A percentile compares a stretch with the other conserved stretches of the same genome.
phyloP scores from a whole-genome alignment of 306 rosid species.

The Vigna hirtella region DNA sequence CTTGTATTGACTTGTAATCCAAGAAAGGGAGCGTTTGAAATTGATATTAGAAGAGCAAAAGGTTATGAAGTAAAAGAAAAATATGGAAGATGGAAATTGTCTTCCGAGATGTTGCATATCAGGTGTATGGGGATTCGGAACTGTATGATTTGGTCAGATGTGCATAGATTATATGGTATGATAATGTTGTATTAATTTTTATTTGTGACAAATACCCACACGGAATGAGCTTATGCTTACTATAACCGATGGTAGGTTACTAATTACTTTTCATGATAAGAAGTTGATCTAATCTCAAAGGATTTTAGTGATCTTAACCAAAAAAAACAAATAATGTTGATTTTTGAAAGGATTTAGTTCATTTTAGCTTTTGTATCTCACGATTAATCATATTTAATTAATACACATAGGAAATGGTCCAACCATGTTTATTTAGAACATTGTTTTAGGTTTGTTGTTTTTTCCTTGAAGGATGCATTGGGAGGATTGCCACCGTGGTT shows the following conservation, averaged over 20 bases:
- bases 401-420: neutral
- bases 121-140: constrained; percentile 95
- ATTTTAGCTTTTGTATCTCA: neutral
- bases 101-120: constrained; percentile 97
- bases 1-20: no score
- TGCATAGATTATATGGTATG: constrained; percentile 94
- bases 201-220: neutral
- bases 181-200: constrained; percentile 12
- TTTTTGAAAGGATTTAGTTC: constrained; percentile 6
- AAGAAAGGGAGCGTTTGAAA: no score
- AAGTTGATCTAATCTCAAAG: constrained; percentile 2
- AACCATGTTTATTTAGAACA: neutral
- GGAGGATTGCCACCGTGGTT: constrained; percentile 19
- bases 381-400: neutral
- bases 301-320: constrained; percentile 11
- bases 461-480: constrained; percentile 4
- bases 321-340: neutral
- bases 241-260: constrained; percentile 6
- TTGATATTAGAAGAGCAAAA: no score
- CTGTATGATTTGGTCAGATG: constrained; percentile 76
- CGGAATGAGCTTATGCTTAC: neutral
- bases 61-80: constrained; percentile 76
- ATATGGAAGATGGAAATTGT: constrained; percentile 96
- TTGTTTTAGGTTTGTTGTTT: neutral
- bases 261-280: constrained; percentile 20